Evolutionary conservation across 139 green algal genomes (phyloP).

Genomic region (Chlorella sp.): DNA sequence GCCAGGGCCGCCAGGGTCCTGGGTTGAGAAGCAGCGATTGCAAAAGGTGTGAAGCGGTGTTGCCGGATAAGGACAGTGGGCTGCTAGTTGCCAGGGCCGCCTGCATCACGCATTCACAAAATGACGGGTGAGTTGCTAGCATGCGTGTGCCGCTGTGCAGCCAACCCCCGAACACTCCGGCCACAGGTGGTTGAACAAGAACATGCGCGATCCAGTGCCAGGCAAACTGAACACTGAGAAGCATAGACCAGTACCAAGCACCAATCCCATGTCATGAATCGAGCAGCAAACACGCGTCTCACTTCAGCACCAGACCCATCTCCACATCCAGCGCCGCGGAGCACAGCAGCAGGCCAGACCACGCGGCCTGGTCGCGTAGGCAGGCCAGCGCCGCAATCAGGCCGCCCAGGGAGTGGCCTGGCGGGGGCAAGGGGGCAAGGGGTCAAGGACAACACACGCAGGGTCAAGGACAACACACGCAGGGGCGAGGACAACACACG

Average conservation of each 20-base stretch:
- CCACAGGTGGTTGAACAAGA: not conserved
- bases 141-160: too few relatives aligned
- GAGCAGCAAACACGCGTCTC: too few relatives aligned
- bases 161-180: not conserved
- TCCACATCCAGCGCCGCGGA: slow-evolving; percentile 75
- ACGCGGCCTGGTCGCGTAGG: slow-evolving; percentile 50
- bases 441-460: too few relatives aligned
- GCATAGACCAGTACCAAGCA: not conserved
- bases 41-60: not conserved
- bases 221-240: not conserved
- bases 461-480: too few relatives aligned
- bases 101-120: too few relatives aligned
- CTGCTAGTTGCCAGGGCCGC: too few relatives aligned
- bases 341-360: slow-evolving; percentile 68
- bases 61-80: too few relatives aligned
- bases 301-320: slow-evolving; percentile 71
- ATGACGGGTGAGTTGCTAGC: too few relatives aligned
- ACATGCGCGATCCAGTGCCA: not conserved
- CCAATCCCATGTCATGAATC: not conserved
- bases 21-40: not conserved
- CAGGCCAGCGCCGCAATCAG: slow-evolving; percentile 53
- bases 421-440: too few relatives aligned
- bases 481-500: too few relatives aligned
- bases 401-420: slow-evolving; percentile 71
- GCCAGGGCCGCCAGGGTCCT: slow-evolving; percentile 70